Percentiles rank a stretch among this genome's conserved stretches.
Conservation (phyloP, 495 filamentous ascomycete species). For the Melanomma pulvis-pyrius region DNA sequence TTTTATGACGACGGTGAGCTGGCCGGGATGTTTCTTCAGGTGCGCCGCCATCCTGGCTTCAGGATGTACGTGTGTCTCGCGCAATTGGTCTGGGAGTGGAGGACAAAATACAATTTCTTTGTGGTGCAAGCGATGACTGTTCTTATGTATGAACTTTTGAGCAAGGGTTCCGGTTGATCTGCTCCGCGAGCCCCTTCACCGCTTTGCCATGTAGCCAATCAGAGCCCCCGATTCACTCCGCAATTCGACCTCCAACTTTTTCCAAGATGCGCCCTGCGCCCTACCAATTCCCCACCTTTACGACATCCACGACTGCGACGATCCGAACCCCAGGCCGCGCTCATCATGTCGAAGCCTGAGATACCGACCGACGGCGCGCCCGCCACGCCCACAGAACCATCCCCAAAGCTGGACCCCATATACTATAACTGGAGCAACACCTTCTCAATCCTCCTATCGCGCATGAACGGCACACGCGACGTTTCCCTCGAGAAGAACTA, state of each 20-base stretch:
- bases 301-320: slow-evolving; percentile 12
- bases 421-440: slow-evolving; percentile 71
- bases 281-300: not conserved
- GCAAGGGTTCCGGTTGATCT: not conserved
- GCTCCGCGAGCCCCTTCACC: not conserved
- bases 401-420: slow-evolving; percentile 34
- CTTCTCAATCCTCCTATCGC: slow-evolving; percentile 74
- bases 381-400: slow-evolving; percentile 8
- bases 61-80: not conserved
- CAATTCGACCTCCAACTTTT: slow-evolving; percentile 9
- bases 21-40: slow-evolving; percentile 53
- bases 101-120: slow-evolving; percentile 6
- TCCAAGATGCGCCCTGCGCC: slow-evolving; percentile 16
- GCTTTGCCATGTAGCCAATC: slow-evolving; percentile 1
- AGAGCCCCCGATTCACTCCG: slow-evolving; percentile 4
- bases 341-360: slow-evolving; percentile 14
- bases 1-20: slow-evolving; percentile 87
- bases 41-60: slow-evolving; percentile 50
- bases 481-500: slow-evolving; percentile 57
- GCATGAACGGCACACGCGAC: slow-evolving; percentile 62
- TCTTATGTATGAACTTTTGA: slow-evolving; percentile 4
- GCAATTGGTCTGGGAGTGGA: slow-evolving; percentile 11
- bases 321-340: not conserved
- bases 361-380: slow-evolving; percentile 10
- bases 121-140: slow-evolving; percentile 11